Conservation (phyloP, 352 stramenopile species). For the Phytophthora pini region DNA sequence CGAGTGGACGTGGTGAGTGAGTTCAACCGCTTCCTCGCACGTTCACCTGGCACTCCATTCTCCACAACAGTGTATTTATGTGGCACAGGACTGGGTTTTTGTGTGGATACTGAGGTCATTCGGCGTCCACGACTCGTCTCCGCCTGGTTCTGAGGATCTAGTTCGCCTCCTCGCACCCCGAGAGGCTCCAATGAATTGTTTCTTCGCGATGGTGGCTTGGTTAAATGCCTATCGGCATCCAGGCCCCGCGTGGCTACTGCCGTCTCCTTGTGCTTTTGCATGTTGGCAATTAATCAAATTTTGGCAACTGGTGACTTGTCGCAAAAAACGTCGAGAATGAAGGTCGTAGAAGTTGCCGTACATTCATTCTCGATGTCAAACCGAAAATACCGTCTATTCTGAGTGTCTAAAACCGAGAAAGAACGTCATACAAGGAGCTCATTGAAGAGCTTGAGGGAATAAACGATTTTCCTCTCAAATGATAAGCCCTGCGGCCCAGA, state of each 20-base stretch:
- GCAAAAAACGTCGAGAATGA: slow-evolving; percentile 33
- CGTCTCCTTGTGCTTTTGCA: slow-evolving; percentile 21
- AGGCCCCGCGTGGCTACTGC: slow-evolving; percentile 3
- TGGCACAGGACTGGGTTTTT: slow-evolving; percentile 8
- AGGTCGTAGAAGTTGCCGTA: slow-evolving; percentile 30
- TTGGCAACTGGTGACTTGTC: slow-evolving; percentile 20
- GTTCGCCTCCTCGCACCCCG: slow-evolving; percentile 7
- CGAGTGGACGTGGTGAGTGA: slow-evolving; percentile 12
- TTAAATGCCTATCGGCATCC: slow-evolving; percentile 6
- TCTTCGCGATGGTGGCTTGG: slow-evolving; percentile 12
- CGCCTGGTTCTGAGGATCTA: slow-evolving; percentile 9
- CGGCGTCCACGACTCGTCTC: slow-evolving; percentile 8
- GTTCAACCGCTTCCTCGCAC: slow-evolving; percentile 11
- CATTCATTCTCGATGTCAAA: slow-evolving; percentile 21
- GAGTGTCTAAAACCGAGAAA: slow-evolving; percentile 16
- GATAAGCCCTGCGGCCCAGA: not conserved
- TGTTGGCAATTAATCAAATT: slow-evolving; percentile 1
- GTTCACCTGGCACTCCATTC: not conserved
- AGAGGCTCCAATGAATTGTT: slow-evolving; percentile 34
- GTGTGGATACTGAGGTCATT: not conserved
- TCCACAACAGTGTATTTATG: slow-evolving; percentile 21
- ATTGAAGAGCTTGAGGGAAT: not conserved
- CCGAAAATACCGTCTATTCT: slow-evolving; percentile 17
- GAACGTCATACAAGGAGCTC: slow-evolving; percentile 1
- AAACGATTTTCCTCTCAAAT: not conserved